These are phyloP conservation scores for Penicillium sp. DNA, from an alignment of 2,329 filamentous ascomycete species.

Conservation along the genomic window DNA sequence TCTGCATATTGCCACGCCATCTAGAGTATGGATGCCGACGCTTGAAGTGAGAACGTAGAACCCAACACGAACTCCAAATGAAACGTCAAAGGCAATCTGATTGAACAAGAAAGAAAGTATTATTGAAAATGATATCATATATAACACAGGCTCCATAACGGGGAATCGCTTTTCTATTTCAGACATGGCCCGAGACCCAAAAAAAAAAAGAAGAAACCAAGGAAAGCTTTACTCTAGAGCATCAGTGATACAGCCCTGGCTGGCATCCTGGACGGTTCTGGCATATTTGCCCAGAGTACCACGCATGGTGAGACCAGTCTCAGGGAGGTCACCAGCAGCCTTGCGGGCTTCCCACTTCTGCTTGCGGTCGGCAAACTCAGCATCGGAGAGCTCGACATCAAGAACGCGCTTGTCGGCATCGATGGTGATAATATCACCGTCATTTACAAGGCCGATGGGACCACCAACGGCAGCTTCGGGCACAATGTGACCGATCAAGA, in stretches of 20 bases:
- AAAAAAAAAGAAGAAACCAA: neutral
- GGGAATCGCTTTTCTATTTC: conserved; percentile 22
- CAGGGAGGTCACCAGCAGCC: conserved; percentile 36
- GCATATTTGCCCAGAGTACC: conserved; percentile 73
- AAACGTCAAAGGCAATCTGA: neutral
- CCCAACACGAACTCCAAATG: neutral
- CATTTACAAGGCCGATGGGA: conserved; percentile 74
- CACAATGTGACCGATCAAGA: conserved; percentile 88
- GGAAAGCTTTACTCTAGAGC: conserved; percentile 29
- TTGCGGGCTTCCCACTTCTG: conserved; percentile 56
- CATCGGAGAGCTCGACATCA: conserved; percentile 64
- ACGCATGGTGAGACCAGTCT: conserved; percentile 57
- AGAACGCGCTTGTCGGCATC: conserved; percentile 70
- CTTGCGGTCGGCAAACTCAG: conserved; percentile 59
- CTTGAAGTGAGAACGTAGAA: too few species aligned
- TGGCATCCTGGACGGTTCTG: conserved; percentile 44
- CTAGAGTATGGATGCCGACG: too few species aligned
- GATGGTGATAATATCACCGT: conserved; percentile 81
- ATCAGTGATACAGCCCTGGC: conserved; percentile 49
- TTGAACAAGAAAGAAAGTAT: conserved; percentile 5
- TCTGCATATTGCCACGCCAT: too few species aligned
- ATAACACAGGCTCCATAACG: conserved; percentile 15
- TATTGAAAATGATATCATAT: conserved; percentile 22
- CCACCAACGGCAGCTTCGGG: conserved; percentile 86
- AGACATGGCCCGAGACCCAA: conserved; percentile 12